phyloP scores from a whole-genome alignment of 768 basidiomycete genomes.

The Candolleomyces aberdarensis region DNA sequence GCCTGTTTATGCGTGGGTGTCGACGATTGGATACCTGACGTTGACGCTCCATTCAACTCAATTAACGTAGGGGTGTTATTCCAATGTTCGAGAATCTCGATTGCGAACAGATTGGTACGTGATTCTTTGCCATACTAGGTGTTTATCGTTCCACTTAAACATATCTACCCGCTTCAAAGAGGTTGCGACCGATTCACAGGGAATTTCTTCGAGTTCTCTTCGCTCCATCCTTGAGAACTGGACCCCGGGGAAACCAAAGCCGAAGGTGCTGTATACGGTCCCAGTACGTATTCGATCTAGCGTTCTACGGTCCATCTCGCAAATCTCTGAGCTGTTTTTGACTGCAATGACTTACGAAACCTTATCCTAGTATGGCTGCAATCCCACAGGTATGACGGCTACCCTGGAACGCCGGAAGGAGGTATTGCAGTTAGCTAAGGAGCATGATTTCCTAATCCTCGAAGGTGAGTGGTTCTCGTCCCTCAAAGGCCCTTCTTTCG shows the following conservation, averaged over 20 bases:
- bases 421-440: slow-evolving; percentile 65
- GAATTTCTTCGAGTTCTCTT: slow-evolving; percentile 59
- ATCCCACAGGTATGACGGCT: slow-evolving; percentile 64
- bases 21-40: neutral
- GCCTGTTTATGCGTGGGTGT: slow-evolving; percentile 69
- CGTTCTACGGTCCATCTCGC: neutral
- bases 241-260: slow-evolving; percentile 68
- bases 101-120: slow-evolving; percentile 13
- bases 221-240: slow-evolving; percentile 68
- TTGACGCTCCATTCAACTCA: neutral
- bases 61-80: slow-evolving; percentile 5
- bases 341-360: neutral
- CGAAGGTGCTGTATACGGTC: slow-evolving; percentile 80
- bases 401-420: slow-evolving; percentile 65
- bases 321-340: neutral
- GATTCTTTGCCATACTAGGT: too few relatives aligned
- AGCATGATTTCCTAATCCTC: slow-evolving; percentile 77
- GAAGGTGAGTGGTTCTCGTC: slow-evolving; percentile 65
- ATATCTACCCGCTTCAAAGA: neutral
- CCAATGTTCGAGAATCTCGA: slow-evolving; percentile 14
- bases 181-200: slow-evolving; percentile 49
- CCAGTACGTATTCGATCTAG: slow-evolving; percentile 41
- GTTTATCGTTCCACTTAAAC: too few relatives aligned
- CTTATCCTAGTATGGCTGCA: slow-evolving; percentile 66
- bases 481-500: slow-evolving; percentile 45